Percentiles rank a stretch among this genome's conserved stretches.
These are phyloP conservation scores for Epichloe sp. DNA, from an alignment of 2,329 filamentous ascomycete genomes.

Conservation along the genomic window DNA sequence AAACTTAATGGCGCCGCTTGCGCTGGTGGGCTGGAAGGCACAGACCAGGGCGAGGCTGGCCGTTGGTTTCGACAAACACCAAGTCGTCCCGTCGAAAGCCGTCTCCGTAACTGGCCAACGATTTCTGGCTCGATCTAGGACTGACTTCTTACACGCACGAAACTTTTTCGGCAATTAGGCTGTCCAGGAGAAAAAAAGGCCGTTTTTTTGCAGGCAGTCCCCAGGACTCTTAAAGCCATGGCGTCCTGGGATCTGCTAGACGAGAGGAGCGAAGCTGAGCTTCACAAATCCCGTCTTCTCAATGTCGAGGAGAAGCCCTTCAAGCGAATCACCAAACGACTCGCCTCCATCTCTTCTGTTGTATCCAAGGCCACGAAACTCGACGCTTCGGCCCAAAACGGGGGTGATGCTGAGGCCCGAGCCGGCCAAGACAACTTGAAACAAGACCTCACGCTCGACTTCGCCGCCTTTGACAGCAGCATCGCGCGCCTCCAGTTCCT, in stretches of 20 bases:
- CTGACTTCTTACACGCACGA: background rate
- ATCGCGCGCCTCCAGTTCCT: constrained; percentile 83
- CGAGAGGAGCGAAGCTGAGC: constrained; percentile 64
- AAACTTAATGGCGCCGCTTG: background rate
- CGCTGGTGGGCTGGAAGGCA: background rate
- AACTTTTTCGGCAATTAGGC: background rate
- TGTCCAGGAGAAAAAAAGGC: background rate
- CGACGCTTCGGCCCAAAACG: constrained; percentile 20
- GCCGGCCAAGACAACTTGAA: constrained; percentile 44
- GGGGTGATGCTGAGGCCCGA: constrained; percentile 20
- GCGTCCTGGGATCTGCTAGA: constrained; percentile 54
- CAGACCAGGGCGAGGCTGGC: too few species aligned
- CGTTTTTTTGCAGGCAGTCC: background rate
- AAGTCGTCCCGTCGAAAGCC: too few species aligned
- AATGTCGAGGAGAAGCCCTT: constrained; percentile 89
- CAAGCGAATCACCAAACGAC: constrained; percentile 72
- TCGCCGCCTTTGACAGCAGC: constrained; percentile 74
- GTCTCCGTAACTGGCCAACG: too few species aligned
- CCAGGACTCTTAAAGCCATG: constrained; percentile 17
- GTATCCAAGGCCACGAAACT: constrained; percentile 23
- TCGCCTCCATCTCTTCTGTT: constrained; percentile 56
- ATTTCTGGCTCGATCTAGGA: too few species aligned
- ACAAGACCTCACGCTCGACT: constrained; percentile 77
- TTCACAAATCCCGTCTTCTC: constrained; percentile 77
- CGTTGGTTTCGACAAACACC: too few species aligned